Percentiles rank a stretch among this genome's conserved stretches.
Evolutionary conservation across 2,329 filamentous ascomycete genomes (phyloP).

Genomic region (Torrubiellomyces zombiae): DNA sequence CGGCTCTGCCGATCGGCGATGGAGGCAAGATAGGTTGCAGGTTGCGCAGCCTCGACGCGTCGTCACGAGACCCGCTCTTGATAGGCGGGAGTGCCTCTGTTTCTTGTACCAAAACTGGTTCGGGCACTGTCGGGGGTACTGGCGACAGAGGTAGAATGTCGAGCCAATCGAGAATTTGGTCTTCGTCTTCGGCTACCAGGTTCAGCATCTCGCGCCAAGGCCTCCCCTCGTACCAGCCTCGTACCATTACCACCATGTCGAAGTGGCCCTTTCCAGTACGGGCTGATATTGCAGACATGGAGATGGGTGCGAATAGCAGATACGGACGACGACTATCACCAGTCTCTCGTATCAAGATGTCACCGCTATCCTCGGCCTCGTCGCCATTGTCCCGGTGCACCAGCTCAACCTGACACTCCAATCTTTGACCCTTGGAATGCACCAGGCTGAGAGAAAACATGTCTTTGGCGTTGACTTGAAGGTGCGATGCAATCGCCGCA

Average conservation of each 20-base stretch:
- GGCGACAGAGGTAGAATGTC: slow-evolving; percentile 49
- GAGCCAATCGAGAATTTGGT: slow-evolving; percentile 73
- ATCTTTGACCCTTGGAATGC: slow-evolving; percentile 78
- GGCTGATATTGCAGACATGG: slow-evolving; percentile 57
- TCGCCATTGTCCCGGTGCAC: slow-evolving; percentile 66
- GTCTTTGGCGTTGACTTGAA: slow-evolving; percentile 80
- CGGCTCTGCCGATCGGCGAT: too few relatives aligned
- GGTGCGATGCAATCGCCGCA: slow-evolving; percentile 55
- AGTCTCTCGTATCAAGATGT: slow-evolving; percentile 87
- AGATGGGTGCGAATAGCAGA: slow-evolving; percentile 84
- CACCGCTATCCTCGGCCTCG: slow-evolving; percentile 52
- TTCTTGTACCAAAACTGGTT: slow-evolving; percentile 16
- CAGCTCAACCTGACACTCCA: slow-evolving; percentile 80
- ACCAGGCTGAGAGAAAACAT: slow-evolving; percentile 70
- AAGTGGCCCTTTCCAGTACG: slow-evolving; percentile 53
- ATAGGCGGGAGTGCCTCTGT: slow-evolving; percentile 7
- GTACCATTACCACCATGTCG: slow-evolving; percentile 75
- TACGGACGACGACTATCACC: slow-evolving; percentile 56
- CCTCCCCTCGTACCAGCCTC: slow-evolving; percentile 45
- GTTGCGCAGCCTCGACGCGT: too few relatives aligned
- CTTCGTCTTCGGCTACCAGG: slow-evolving; percentile 59
- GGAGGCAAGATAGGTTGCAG: too few relatives aligned
- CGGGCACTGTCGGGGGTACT: slow-evolving; percentile 25
- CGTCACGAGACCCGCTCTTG: too few relatives aligned
- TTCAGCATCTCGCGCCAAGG: slow-evolving; percentile 77